Evolutionary conservation across 2,329 filamentous ascomycete species (phyloP).

Genomic region (Grosmannia huntii): DNA sequence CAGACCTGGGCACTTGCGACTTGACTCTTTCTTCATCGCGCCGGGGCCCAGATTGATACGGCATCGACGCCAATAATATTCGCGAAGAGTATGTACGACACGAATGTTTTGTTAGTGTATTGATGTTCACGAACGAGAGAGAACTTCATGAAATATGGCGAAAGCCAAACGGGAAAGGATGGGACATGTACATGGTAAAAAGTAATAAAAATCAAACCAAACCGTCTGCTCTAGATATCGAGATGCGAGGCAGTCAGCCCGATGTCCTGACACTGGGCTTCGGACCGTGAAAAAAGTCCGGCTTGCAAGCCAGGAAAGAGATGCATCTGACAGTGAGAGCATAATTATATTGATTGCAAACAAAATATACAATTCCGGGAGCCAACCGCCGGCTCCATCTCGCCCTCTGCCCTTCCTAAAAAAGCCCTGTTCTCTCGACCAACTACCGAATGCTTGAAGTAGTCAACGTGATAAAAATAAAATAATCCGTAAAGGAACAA

Average conservation of each 20-base stretch:
- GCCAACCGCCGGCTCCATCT: background rate
- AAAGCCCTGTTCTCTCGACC: no score
- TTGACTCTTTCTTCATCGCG: background rate
- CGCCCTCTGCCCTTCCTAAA: background rate
- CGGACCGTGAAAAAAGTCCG: no score
- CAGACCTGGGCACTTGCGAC: background rate
- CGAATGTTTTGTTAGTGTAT: background rate
- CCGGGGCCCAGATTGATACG: background rate
- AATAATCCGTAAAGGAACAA: no score
- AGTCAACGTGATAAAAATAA: no score
- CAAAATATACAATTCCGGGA: background rate
- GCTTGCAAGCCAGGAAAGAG: no score
- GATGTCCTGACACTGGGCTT: no score
- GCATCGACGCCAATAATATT: background rate
- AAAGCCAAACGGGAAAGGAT: background rate
- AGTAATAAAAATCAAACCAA: no score
- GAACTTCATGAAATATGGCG: no score
- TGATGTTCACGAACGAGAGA: background rate
- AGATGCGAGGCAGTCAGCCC: no score
- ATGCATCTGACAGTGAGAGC: background rate
- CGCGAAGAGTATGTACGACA: background rate
- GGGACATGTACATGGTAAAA: no score
- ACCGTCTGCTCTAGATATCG: no score
- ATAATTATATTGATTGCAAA: background rate
- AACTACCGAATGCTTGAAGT: no score